These are phyloP conservation scores for Colletotrichum paranaense DNA, from an alignment of 2,329 filamentous ascomycete species.

Conservation along the genomic window DNA sequence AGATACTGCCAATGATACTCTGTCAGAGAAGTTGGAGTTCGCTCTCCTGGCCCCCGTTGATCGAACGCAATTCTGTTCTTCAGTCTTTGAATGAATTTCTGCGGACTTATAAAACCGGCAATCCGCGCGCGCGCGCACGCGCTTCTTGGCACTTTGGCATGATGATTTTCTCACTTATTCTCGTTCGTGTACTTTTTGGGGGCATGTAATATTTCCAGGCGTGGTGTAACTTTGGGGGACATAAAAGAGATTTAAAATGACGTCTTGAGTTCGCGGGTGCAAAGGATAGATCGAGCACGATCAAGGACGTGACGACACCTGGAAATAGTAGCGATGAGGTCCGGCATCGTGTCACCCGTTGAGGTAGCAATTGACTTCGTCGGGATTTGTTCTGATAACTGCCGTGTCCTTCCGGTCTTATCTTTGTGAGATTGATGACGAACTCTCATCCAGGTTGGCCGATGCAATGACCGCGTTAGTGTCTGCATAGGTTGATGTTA, in stretches of 20 bases:
- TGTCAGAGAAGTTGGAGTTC: conserved; percentile 33
- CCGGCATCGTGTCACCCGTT: conserved; percentile 34
- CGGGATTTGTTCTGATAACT: conserved; percentile 1
- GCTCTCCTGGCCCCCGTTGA: conserved; percentile 33
- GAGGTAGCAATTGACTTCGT: conserved; percentile 29
- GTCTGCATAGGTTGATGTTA: background rate
- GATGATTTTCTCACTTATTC: background rate
- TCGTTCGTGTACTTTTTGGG: conserved; percentile 18
- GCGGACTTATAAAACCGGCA: conserved; percentile 14
- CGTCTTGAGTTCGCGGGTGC: conserved; percentile 34
- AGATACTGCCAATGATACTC: conserved; percentile 34
- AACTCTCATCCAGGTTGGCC: background rate
- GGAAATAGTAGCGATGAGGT: conserved; percentile 33
- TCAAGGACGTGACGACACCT: conserved; percentile 37
- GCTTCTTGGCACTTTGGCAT: conserved; percentile 17
- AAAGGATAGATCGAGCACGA: conserved; percentile 36
- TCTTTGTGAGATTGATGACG: background rate
- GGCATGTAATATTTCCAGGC: conserved; percentile 1
- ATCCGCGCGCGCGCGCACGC: conserved; percentile 10
- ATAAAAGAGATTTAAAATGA: conserved; percentile 12
- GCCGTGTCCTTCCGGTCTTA: background rate
- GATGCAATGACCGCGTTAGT: conserved; percentile 1
- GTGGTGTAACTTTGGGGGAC: conserved; percentile 5
- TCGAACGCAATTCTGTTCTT: conserved; percentile 24
- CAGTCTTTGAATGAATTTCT: conserved; percentile 10